Base-by-base conservation (phyloP, 1,284 basidiomycete genomes). In the Apiotrichum veenhuisii region DNA sequence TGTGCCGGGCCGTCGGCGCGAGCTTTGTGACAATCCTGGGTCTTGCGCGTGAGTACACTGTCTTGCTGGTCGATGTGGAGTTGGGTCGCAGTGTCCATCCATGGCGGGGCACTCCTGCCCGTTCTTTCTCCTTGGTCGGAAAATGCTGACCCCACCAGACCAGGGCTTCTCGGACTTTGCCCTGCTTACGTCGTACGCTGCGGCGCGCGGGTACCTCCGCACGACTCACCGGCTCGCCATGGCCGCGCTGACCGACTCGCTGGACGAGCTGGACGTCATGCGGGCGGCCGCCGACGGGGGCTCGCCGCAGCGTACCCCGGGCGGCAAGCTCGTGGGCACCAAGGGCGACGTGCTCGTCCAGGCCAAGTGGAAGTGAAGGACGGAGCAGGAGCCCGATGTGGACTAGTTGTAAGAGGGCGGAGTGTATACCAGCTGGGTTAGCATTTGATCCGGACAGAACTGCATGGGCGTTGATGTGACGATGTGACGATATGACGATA, bases 1-100 rank as follows among this genome's bases (percentile, higher is more conserved):
- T 86, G 26, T 77, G 85, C 8, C 73, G 75, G 44, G 72, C 72
- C 20, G 50, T 64, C 2, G 44, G 63, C 11, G 74, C 67, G 3
- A 63, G 50, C 11, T 51, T 76, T 45, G 54, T 73, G 22, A 71
- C 69, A 25, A 54, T 77, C 5, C 43, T 69, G 14, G 72, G 71
- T 8, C 58, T 64, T 1, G 67, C 58, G 26, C 74, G 74, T 75
- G 45, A 64, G 74, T 70, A 8, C 9, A 30, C 20, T n/a, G n/a
- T n/a, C n/a, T n/a, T n/a, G n/a, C n/a, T n/a, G n/a, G n/a, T n/a
- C n/a, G n/a, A 12, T 30, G 30, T 30, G 30, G 7, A 30, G 30
- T 30, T 30, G 30, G 7, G 7, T 12, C 30, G 30, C 12, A 30
- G 12, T 30, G 7, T 30, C 5, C 7, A 7, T 7, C 30, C 12